Percentiles rank a stretch among this genome's conserved stretches.
phyloP scores from a whole-genome alignment of 495 filamentous ascomycete species.

The Penicillium steckii region DNA sequence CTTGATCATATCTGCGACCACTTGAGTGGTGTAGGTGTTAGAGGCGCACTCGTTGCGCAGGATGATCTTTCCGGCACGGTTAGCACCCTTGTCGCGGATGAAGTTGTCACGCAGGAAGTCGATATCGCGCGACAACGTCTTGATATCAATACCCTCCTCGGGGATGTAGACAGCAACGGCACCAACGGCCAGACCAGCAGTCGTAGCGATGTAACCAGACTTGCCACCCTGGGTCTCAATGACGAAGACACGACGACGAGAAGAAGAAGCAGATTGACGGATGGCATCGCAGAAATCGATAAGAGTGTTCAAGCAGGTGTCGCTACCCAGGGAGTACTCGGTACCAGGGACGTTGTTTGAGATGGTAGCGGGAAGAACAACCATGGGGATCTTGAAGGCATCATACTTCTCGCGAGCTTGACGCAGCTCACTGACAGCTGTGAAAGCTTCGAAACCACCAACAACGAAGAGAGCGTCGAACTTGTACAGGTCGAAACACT shows the following conservation, averaged over 20 bases:
- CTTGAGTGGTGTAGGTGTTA: conserved; percentile 83
- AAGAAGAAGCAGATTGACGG: conserved; percentile 92
- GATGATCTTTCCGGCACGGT: conserved; percentile 89
- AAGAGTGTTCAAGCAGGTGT: conserved; percentile 97
- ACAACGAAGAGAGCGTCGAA: conserved; percentile 92
- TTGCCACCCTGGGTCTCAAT: conserved; percentile 96
- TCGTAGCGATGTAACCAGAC: conserved; percentile 91
- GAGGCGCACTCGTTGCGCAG: conserved; percentile 92
- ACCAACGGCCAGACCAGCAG: conserved; percentile 84
- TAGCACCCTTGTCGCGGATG: conserved; percentile 81
- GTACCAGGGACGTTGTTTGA: conserved; percentile 98
- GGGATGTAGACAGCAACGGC: conserved; percentile 97
- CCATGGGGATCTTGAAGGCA: conserved; percentile 90
- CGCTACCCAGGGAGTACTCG: conserved; percentile 94
- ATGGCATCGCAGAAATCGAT: conserved; percentile 96
- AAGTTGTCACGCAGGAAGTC: conserved; percentile 86
- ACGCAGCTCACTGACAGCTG: conserved; percentile 81
- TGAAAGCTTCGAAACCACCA: conserved; percentile 97
- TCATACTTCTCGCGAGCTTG: conserved; percentile 74
- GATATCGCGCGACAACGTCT: conserved; percentile 91
- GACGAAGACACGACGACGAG: conserved; percentile 90
- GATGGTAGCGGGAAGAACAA: conserved; percentile 91
- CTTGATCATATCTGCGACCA: conserved; percentile 93
- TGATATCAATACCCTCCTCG: conserved; percentile 91
- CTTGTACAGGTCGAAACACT: conserved; percentile 78